Evolutionary conservation across 108 stramenopile species (phyloP).

Genomic region (Poteriospumella lacustris): DNA sequence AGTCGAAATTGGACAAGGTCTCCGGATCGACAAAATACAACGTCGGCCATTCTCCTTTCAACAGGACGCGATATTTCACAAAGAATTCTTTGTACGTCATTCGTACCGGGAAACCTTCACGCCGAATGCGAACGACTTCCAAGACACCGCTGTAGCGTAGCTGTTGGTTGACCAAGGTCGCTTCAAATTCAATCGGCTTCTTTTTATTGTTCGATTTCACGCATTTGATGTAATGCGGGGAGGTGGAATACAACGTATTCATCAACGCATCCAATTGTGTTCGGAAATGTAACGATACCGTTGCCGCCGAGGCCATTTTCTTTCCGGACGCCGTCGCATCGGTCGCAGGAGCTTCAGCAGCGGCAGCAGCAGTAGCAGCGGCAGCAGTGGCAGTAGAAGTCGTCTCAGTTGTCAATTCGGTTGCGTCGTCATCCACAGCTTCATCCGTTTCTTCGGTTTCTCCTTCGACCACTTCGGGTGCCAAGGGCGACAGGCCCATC

Average conservation of each 20-base stretch:
- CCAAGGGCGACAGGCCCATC: too few species aligned
- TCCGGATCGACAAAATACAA: too few species aligned
- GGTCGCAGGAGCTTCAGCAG: neutral
- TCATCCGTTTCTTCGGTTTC: neutral
- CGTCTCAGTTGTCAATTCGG: neutral
- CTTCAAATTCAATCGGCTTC: constrained; percentile 33
- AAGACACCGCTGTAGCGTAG: constrained; percentile 47
- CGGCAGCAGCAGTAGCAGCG: neutral
- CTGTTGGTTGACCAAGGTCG: constrained; percentile 46
- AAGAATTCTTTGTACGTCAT: constrained; percentile 45
- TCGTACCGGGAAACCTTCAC: constrained; percentile 51
- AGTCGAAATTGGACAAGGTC: too few species aligned
- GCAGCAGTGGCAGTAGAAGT: neutral
- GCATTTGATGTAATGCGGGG: constrained; percentile 98
- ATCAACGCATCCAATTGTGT: constrained; percentile 50
- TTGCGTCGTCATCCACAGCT: neutral
- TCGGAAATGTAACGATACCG: constrained; percentile 55
- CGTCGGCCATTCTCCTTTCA: too few species aligned
- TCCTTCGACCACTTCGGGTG: neutral
- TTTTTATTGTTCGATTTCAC: constrained; percentile 73
- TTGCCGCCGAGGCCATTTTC: constrained; percentile 9
- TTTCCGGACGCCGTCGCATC: neutral
- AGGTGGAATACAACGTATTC: constrained; percentile 74
- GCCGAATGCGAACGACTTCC: constrained; percentile 47
- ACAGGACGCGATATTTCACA: too few species aligned